These are phyloP conservation scores for Bothia castanella DNA, from an alignment of 1,284 basidiomycete genomes.

Conservation along the genomic window DNA sequence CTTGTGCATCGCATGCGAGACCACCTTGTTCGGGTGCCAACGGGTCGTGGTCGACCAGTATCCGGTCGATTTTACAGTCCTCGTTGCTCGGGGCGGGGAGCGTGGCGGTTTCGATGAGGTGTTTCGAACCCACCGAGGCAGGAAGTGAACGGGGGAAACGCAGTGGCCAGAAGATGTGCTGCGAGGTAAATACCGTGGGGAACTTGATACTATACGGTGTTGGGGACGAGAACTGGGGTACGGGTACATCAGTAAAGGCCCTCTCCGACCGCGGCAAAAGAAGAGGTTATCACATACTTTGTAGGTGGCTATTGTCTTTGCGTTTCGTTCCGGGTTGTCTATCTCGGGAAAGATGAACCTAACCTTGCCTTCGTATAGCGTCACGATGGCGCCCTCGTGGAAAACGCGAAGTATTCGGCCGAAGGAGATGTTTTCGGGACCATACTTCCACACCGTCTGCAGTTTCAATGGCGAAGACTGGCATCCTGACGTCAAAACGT, in stretches of 20 bases:
- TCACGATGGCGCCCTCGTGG: slow-evolving; percentile 27
- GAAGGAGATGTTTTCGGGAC: slow-evolving; percentile 24
- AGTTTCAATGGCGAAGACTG: slow-evolving; percentile 13
- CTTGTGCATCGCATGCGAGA: slow-evolving; percentile 24
- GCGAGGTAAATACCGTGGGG: slow-evolving; percentile 26
- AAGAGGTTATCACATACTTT: slow-evolving; percentile 12
- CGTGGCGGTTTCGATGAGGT: slow-evolving; percentile 23
- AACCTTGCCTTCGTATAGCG: slow-evolving; percentile 27
- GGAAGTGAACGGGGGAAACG: slow-evolving; percentile 12
- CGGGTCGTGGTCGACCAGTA: slow-evolving; percentile 26
- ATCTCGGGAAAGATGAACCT: slow-evolving; percentile 29
- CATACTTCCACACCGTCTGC: slow-evolving; percentile 17
- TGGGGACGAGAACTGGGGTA: slow-evolving; percentile 19
- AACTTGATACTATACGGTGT: slow-evolving; percentile 17
- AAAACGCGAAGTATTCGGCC: slow-evolving; percentile 29
- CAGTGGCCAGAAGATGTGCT: slow-evolving; percentile 31
- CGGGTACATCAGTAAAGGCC: not conserved
- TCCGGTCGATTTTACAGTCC: slow-evolving; percentile 17
- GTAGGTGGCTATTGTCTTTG: slow-evolving; percentile 20
- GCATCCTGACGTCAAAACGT: slow-evolving; percentile 10
- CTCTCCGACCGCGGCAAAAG: not conserved
- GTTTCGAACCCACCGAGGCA: slow-evolving; percentile 6
- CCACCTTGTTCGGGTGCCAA: slow-evolving; percentile 6
- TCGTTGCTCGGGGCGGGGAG: slow-evolving; percentile 17
- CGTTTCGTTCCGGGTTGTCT: slow-evolving; percentile 15